These are phyloP conservation scores for Macadamia integrifolia DNA, from an alignment of 164 flowering plant genomes.

Conservation along the genomic window DNA sequence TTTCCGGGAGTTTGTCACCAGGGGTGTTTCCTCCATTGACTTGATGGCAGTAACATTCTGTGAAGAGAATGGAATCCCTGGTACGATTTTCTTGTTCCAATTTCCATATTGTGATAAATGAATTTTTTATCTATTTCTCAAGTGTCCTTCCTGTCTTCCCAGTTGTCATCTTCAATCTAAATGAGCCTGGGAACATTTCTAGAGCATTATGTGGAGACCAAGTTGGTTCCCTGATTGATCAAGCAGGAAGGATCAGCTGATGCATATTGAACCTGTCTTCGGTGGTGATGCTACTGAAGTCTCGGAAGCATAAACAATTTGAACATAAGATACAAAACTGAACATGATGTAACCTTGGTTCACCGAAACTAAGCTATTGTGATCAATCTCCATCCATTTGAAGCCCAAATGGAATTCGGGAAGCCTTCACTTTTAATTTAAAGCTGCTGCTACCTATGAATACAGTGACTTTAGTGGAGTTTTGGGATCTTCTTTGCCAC, in stretches of 20 bases:
- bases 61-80: conserved; percentile 82
- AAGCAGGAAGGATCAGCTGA: conserved; percentile 56
- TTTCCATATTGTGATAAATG: background rate
- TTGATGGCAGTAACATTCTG: conserved; percentile 74
- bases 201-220: conserved; percentile 92
- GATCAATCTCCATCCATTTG: background rate
- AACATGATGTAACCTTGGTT: background rate
- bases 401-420: background rate
- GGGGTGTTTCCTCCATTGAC: conserved; percentile 67
- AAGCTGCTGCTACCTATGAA: background rate
- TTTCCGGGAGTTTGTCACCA: conserved; percentile 64
- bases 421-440: too few species aligned
- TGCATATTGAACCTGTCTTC: background rate
- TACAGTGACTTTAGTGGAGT: background rate
- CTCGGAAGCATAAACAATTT: background rate
- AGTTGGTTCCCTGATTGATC: conserved; percentile 81
- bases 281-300: background rate
- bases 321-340: background rate
- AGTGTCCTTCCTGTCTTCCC: conserved; percentile 14
- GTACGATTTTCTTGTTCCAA: conserved; percentile 31
- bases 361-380: background rate
- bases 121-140: background rate
- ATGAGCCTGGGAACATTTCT: conserved; percentile 83
- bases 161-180: conserved; percentile 82
- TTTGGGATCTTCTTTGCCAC: background rate